These are phyloP conservation scores for Pleodorina starrii DNA, from an alignment of 139 green algal species.

Conservation along the genomic window DNA sequence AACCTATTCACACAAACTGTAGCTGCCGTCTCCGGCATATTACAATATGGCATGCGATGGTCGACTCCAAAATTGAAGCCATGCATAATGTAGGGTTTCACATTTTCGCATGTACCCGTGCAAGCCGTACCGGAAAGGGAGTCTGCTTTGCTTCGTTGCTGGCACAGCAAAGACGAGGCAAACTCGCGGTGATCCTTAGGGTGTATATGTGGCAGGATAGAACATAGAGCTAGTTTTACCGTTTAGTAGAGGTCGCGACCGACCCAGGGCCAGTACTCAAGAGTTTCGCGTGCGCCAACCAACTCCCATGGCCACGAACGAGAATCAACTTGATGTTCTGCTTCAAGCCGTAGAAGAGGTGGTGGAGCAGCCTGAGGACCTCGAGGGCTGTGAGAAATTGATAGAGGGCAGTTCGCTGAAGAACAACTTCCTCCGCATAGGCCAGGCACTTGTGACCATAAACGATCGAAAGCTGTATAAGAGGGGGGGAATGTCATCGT, in stretches of 20 bases:
- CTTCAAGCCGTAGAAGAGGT: slow-evolving; percentile 47
- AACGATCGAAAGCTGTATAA: slow-evolving; percentile 50
- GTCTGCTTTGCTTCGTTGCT: background rate
- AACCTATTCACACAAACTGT: too few species aligned
- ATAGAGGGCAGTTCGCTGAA: slow-evolving; percentile 44
- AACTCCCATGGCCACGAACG: slow-evolving; percentile 3
- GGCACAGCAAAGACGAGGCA: background rate
- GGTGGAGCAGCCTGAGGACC: slow-evolving; percentile 37
- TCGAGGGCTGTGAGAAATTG: slow-evolving; percentile 46
- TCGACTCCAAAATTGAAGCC: too few species aligned
- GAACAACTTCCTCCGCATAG: slow-evolving; percentile 48
- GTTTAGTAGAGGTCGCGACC: background rate
- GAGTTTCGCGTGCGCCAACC: background rate
- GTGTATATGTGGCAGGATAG: background rate
- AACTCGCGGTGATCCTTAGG: background rate
- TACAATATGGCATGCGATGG: too few species aligned
- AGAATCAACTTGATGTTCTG: slow-evolving; percentile 37
- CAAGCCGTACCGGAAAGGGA: background rate
- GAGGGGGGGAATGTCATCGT: slow-evolving; percentile 21
- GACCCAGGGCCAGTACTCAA: background rate
- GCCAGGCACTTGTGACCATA: slow-evolving; percentile 45
- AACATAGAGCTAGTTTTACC: too few species aligned
- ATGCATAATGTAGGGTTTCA: too few species aligned
- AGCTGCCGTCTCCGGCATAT: too few species aligned
- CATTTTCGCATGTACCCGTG: too few species aligned